Evolutionary conservation across 306 rosid genomes (phyloP).

Genomic region (Cicer bijugum): DNA sequence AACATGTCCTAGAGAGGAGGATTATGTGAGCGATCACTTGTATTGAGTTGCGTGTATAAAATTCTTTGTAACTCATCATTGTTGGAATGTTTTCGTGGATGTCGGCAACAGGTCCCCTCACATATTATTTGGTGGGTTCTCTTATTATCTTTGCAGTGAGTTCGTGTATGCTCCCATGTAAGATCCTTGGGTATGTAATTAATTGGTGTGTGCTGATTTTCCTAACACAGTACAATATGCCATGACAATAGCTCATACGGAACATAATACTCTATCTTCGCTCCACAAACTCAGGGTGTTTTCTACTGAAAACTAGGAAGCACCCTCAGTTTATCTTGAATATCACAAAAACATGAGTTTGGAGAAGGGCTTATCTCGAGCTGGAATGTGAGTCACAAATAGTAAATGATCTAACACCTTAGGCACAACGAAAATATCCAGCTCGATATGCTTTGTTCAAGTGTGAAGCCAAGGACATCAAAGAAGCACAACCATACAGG

Average conservation of each 20-base stretch:
- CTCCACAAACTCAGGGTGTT: constrained; percentile 10
- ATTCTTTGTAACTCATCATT: no score
- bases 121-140: neutral
- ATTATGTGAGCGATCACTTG: no score
- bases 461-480: neutral
- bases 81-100: neutral
- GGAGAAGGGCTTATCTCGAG: constrained; percentile 18
- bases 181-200: neutral
- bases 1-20: no score
- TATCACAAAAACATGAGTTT: constrained; percentile 5
- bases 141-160: neutral
- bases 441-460: neutral
- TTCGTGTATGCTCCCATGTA: neutral
- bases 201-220: neutral
- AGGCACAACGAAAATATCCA: neutral
- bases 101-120: neutral
- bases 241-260: constrained; percentile 7
- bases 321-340: neutral
- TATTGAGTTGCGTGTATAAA: no score
- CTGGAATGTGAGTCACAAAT: constrained; percentile 8
- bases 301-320: neutral
- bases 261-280: neutral
- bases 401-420: neutral
- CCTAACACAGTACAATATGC: neutral
- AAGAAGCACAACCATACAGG: constrained; percentile 23